A percentile compares a stretch with the other conserved stretches of the same genome.
These are phyloP conservation scores for Calonectria pteridis DNA, from an alignment of 2,329 filamentous ascomycete genomes.

Conservation along the genomic window DNA sequence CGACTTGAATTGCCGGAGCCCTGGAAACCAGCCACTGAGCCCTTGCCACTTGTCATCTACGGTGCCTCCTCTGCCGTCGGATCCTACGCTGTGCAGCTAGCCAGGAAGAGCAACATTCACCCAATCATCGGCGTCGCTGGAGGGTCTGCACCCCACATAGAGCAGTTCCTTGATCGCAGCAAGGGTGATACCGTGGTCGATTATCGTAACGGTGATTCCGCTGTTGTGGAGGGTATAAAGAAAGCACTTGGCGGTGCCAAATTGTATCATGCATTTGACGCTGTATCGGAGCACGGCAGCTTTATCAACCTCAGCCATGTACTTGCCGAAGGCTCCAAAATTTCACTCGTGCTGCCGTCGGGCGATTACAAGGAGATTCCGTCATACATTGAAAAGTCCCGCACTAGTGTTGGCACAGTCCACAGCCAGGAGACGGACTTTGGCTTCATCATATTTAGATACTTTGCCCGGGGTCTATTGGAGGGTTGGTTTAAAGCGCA, in stretches of 20 bases:
- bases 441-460: neutral
- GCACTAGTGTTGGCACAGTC: neutral
- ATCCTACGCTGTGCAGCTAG: neutral
- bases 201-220: neutral
- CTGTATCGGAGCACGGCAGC: neutral
- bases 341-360: neutral
- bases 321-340: neutral
- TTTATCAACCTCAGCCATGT: neutral
- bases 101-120: neutral
- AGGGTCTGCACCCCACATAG: neutral
- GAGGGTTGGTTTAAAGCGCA: neutral
- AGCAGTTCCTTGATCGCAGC: neutral
- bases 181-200: neutral
- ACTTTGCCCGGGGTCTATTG: neutral
- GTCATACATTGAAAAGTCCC: neutral
- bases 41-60: neutral
- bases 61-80: neutral
- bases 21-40: neutral
- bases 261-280: neutral
- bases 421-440: neutral
- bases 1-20: neutral
- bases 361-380: neutral
- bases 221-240: neutral
- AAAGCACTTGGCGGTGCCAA: neutral
- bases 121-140: neutral